These are phyloP conservation scores for Malassezia psittaci DNA, from an alignment of 1,284 basidiomycete species.

Conservation along the genomic window DNA sequence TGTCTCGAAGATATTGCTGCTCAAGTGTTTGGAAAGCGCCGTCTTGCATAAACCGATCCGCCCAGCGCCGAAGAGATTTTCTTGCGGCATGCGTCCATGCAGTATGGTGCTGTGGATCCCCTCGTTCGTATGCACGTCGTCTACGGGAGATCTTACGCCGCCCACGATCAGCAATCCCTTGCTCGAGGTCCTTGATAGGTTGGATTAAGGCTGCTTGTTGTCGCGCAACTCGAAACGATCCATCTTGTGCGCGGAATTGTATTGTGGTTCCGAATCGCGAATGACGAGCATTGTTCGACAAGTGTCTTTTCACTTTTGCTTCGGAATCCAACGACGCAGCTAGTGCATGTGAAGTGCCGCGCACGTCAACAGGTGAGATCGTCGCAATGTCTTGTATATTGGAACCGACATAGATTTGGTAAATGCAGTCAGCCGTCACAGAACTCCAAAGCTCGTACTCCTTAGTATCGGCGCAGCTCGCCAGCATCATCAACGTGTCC, in stretches of 20 bases:
- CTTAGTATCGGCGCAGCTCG: slow-evolving; percentile 35
- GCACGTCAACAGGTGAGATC: neutral
- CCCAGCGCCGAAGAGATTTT: slow-evolving; percentile 28
- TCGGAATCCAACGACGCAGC: slow-evolving; percentile 26
- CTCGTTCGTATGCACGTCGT: slow-evolving; percentile 30
- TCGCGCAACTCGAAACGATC: slow-evolving; percentile 31
- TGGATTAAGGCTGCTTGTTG: slow-evolving; percentile 30
- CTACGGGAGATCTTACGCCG: slow-evolving; percentile 24
- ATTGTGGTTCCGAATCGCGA: slow-evolving; percentile 45
- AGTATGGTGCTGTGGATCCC: slow-evolving; percentile 20
- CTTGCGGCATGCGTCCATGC: slow-evolving; percentile 34
- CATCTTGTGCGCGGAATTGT: slow-evolving; percentile 35
- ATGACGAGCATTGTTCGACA: slow-evolving; percentile 25
- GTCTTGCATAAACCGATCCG: slow-evolving; percentile 37
- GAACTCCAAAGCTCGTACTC: slow-evolving; percentile 39
- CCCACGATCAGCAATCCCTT: slow-evolving; percentile 23
- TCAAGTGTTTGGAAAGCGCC: slow-evolving; percentile 7
- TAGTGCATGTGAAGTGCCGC: slow-evolving; percentile 3
- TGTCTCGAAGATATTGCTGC: slow-evolving; percentile 29
- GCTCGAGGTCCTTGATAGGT: slow-evolving; percentile 31
- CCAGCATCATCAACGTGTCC: slow-evolving; percentile 41
- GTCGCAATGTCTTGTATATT: slow-evolving; percentile 20
- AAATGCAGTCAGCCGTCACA: slow-evolving; percentile 40
- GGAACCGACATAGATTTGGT: slow-evolving; percentile 38
- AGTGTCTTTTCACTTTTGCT: slow-evolving; percentile 18